phyloP scores from a whole-genome alignment of 75 land plant species.

The Sequoiadendron giganteum region DNA sequence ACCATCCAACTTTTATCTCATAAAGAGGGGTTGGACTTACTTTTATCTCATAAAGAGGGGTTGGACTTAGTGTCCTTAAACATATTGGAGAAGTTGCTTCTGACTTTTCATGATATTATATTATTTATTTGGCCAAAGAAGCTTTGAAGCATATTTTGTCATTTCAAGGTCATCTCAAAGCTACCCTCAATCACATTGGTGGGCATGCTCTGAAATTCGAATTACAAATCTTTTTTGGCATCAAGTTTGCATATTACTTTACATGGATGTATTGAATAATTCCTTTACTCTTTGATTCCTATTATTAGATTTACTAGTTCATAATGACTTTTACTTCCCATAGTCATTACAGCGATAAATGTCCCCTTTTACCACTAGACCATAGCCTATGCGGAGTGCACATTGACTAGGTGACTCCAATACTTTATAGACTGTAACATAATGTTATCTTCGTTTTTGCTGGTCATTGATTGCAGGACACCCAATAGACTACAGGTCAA shows the following conservation, averaged over 20 bases:
- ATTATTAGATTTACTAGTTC: not conserved
- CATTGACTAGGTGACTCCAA: not conserved
- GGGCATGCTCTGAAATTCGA: not conserved
- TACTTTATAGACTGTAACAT: not conserved
- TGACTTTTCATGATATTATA: not conserved
- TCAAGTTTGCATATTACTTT: not conserved
- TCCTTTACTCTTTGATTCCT: not conserved
- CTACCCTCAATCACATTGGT: not conserved
- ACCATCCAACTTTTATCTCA: too few species aligned
- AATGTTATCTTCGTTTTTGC: too few species aligned
- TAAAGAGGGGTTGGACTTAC: too few species aligned
- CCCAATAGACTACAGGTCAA: too few species aligned
- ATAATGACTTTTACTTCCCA: not conserved
- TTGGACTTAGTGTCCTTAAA: not conserved
- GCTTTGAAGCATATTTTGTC: not conserved
- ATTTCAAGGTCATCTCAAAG: not conserved
- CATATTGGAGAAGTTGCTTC: not conserved
- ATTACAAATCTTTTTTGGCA: not conserved
- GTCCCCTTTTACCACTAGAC: not conserved
- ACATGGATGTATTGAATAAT: not conserved
- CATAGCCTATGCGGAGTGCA: too few species aligned
- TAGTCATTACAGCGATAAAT: not conserved
- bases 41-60: conserved; percentile 1
- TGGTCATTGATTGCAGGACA: too few species aligned
- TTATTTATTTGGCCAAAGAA: not conserved